A percentile compares a stretch with the other conserved stretches of the same genome.
Conservation (phyloP, 202 grass and related monocot genomes). For the Eragrostis tef region DNA sequence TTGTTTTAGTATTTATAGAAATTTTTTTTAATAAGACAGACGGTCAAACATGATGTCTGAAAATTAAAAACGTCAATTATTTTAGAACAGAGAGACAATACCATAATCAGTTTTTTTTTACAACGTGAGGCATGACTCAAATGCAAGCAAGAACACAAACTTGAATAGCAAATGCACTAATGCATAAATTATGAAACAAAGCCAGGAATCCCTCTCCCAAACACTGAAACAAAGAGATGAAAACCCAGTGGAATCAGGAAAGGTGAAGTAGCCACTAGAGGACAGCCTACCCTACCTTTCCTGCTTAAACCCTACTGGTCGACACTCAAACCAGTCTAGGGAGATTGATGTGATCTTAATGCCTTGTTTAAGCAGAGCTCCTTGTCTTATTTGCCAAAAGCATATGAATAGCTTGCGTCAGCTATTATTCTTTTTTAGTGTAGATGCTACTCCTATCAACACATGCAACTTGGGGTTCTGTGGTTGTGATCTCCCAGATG, state of each 20-base stretch:
- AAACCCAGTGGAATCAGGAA: constrained; percentile 33
- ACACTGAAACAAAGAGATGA: constrained; percentile 31
- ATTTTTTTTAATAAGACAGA: too few relatives aligned
- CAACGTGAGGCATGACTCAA: neutral
- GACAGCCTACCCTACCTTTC: constrained; percentile 13
- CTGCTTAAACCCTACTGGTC: constrained; percentile 23
- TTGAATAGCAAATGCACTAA: neutral
- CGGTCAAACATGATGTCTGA: too few relatives aligned
- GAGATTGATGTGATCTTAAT: constrained; percentile 43
- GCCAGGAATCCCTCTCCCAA: constrained; percentile 52
- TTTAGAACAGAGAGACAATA: too few relatives aligned
- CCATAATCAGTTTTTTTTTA: too few relatives aligned
- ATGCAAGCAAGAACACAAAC: neutral
- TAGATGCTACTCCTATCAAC: constrained; percentile 6
- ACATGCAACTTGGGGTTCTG: constrained; percentile 24
- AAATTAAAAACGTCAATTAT: too few relatives aligned
- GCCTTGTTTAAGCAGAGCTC: constrained; percentile 13
- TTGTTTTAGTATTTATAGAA: too few relatives aligned
- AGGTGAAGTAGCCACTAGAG: constrained; percentile 30
- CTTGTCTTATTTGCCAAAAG: constrained; percentile 40
- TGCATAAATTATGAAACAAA: constrained; percentile 51
- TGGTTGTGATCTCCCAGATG: neutral
- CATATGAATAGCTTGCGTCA: neutral
- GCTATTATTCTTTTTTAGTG: neutral
- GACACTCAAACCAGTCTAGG: constrained; percentile 21